phyloP scores from a whole-genome alignment of 2,329 filamentous ascomycete species.

The Ophiostoma populinum region DNA sequence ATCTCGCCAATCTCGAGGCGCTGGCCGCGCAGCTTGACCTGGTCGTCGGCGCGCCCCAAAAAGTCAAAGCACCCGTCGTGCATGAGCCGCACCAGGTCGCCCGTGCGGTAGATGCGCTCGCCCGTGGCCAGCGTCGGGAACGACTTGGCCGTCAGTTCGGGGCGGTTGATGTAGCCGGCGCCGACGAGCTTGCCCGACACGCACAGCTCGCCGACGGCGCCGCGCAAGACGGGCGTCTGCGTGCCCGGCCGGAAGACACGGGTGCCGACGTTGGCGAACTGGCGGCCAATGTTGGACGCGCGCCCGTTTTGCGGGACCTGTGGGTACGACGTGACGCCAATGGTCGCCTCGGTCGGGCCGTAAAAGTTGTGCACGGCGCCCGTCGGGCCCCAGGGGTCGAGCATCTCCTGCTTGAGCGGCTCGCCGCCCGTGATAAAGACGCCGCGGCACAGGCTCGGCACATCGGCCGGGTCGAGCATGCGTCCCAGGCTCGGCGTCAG shows the following conservation, averaged over 20 bases:
- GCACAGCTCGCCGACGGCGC: conserved; percentile 74
- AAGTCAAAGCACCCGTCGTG: conserved; percentile 76
- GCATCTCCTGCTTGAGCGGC: conserved; percentile 71
- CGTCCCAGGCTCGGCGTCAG: conserved; percentile 76
- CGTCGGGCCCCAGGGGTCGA: conserved; percentile 67
- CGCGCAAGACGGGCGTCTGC: conserved; percentile 53
- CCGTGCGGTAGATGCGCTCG: conserved; percentile 67
- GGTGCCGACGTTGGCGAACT: conserved; percentile 76
- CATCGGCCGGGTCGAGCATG: conserved; percentile 60
- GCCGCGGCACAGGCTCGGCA: conserved; percentile 61
- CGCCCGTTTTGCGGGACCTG: conserved; percentile 62
- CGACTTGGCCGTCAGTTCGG: conserved; percentile 56
- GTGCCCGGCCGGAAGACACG: conserved; percentile 59
- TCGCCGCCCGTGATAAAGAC: conserved; percentile 92
- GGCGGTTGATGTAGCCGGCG: conserved; percentile 70
- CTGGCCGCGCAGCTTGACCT: conserved; percentile 82
- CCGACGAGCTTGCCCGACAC: conserved; percentile 76
- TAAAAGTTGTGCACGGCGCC: conserved; percentile 83
- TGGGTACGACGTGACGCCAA: conserved; percentile 81
- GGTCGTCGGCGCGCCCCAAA: conserved; percentile 72
- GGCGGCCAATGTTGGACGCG: conserved; percentile 71
- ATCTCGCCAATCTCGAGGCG: conserved; percentile 83
- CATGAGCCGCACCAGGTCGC: conserved; percentile 69
- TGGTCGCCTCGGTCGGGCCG: conserved; percentile 83
- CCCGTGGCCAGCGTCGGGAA: conserved; percentile 49